Conservation (phyloP, 1,139 yeast species). For the Kodamaea alishanica region DNA sequence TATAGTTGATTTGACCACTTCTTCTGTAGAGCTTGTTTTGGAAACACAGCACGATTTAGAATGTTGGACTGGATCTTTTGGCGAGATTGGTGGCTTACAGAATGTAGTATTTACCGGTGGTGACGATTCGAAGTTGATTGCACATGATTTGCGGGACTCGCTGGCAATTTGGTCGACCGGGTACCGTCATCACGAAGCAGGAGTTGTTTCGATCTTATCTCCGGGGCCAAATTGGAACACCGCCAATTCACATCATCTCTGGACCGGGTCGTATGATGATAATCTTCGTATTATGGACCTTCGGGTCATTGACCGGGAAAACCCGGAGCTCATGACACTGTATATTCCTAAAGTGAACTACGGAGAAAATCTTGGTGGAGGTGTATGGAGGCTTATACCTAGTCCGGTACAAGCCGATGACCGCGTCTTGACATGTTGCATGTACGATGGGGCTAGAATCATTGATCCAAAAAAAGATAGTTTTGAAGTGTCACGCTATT, state of each 20-base stretch:
- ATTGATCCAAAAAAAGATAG: slow-evolving; percentile 31
- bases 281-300: slow-evolving; percentile 65
- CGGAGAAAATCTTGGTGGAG: slow-evolving; percentile 70
- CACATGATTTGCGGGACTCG: slow-evolving; percentile 63
- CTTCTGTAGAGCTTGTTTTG: slow-evolving; percentile 14
- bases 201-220: slow-evolving; percentile 75
- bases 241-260: slow-evolving; percentile 48
- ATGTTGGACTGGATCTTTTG: slow-evolving; percentile 87
- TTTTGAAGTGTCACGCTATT: slow-evolving; percentile 44
- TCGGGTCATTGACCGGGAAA: slow-evolving; percentile 39
- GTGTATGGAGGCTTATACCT: slow-evolving; percentile 90
- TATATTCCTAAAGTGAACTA: slow-evolving; percentile 44
- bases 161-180: slow-evolving; percentile 52
- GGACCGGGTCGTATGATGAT: slow-evolving; percentile 96
- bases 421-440: slow-evolving; percentile 73
- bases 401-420: slow-evolving; percentile 41
- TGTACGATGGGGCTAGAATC: slow-evolving; percentile 91
- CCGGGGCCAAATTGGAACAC: slow-evolving; percentile 40
- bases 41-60: slow-evolving; percentile 58
- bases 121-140: slow-evolving; percentile 74
- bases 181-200: slow-evolving; percentile 70
- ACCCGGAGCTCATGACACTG: slow-evolving; percentile 41
- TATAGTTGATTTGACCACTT: slow-evolving; percentile 25
- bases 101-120: slow-evolving; percentile 83
- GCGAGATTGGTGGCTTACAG: slow-evolving; percentile 49